Conservation (phyloP, 2,329 filamentous ascomycete species). For the Herpomyces periplanetae region DNA sequence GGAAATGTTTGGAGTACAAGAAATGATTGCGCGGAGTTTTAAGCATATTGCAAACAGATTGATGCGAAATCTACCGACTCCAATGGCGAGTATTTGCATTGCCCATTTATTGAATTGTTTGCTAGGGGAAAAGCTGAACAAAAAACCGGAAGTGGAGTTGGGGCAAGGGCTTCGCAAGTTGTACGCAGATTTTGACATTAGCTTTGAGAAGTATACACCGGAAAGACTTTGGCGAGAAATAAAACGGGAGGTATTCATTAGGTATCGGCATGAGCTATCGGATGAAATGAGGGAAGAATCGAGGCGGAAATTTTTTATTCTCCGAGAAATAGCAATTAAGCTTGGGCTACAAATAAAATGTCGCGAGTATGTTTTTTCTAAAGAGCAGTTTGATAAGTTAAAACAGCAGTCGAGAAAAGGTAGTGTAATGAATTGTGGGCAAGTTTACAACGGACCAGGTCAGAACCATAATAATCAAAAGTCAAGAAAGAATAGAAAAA, state of each 20-base stretch:
- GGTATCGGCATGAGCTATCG: constrained; percentile 36
- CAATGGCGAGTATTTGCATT: constrained; percentile 37
- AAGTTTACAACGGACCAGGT: too few species aligned
- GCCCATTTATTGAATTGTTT: constrained; percentile 79
- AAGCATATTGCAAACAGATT: constrained; percentile 59
- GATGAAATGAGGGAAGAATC: constrained; percentile 23
- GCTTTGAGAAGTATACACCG: constrained; percentile 40
- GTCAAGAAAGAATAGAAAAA: constrained; percentile 19
- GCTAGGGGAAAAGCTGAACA: constrained; percentile 32
- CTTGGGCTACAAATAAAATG: constrained; percentile 55
- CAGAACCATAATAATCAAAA: too few species aligned
- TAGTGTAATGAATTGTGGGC: constrained; percentile 6
- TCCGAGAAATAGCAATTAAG: constrained; percentile 60
- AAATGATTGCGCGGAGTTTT: constrained; percentile 81
- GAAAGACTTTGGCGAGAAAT: constrained; percentile 27
- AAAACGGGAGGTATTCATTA: constrained; percentile 23
- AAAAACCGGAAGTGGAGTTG: constrained; percentile 34
- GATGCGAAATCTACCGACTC: constrained; percentile 34
- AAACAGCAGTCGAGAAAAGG: constrained; percentile 5
- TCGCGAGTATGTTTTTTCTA: constrained; percentile 30
- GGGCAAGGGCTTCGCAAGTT: constrained; percentile 31
- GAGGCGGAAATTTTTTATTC: constrained; percentile 35
- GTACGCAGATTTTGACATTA: constrained; percentile 43
- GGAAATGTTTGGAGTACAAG: constrained; percentile 35
- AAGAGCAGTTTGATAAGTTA: constrained; percentile 7